These are phyloP conservation scores for Cercophora scortea DNA, from an alignment of 495 filamentous ascomycete genomes.

Conservation along the genomic window DNA sequence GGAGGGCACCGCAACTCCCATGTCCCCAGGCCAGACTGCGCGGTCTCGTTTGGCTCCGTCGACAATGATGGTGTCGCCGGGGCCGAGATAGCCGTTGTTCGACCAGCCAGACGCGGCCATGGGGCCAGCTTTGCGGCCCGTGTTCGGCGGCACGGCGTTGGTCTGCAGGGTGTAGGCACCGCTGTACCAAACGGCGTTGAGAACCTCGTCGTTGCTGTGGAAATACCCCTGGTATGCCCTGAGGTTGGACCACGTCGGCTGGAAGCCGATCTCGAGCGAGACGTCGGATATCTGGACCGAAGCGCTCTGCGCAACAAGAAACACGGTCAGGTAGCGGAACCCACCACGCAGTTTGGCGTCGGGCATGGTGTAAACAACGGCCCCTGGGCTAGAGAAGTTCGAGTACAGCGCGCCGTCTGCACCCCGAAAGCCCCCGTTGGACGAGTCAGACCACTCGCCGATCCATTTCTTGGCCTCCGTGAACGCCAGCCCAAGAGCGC, in stretches of 20 bases:
- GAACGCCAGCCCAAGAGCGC: conserved; percentile 52
- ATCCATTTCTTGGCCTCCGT: conserved; percentile 57
- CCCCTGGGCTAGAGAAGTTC: conserved; percentile 38
- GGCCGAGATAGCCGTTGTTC: conserved; percentile 43
- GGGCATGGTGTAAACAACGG: conserved; percentile 42
- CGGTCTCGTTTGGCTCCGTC: conserved; percentile 54
- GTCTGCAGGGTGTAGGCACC: conserved; percentile 57
- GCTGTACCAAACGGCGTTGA: conserved; percentile 57
- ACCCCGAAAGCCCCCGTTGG: conserved; percentile 43
- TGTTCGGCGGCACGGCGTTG: conserved; percentile 47
- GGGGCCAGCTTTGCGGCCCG: conserved; percentile 41
- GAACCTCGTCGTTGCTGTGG: conserved; percentile 47
- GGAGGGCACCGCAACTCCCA: conserved; percentile 51
- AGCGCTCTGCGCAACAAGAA: conserved; percentile 32
- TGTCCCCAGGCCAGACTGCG: conserved; percentile 52
- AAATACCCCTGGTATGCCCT: conserved; percentile 58
- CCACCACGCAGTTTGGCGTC: conserved; percentile 48
- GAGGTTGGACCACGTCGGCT: conserved; percentile 58
- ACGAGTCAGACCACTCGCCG: conserved; percentile 52
- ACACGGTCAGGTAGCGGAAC: conserved; percentile 53
- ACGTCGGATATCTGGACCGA: conserved; percentile 35
- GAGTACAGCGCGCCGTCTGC: conserved; percentile 48
- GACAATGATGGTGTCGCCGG: conserved; percentile 33
- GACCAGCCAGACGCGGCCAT: conserved; percentile 44
- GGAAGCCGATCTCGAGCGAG: conserved; percentile 45